Base-by-base conservation (phyloP, 768 basidiomycete genomes). In the Multifurca ochricompacta region DNA sequence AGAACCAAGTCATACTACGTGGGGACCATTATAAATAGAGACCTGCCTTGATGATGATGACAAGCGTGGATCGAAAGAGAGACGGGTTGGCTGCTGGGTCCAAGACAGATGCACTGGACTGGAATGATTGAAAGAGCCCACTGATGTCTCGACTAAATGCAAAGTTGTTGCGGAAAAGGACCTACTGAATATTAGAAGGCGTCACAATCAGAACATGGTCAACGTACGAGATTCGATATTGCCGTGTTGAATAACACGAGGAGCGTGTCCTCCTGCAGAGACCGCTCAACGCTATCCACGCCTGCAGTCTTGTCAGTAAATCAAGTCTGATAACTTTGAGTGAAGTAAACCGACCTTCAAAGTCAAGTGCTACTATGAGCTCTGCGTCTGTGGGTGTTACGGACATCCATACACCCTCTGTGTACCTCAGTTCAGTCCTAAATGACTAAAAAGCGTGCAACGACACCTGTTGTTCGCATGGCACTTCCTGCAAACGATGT, bases 401-500 rank as follows among this genome's bases (percentile, higher is more conserved):
- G 0, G 81, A 82, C 75, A 83, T 77, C 82, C 81, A 83, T 2
- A 82, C 79, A 4, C 81, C 81, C 67, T 81, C 79, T 62, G 61
- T 30, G 76, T 34, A 44, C n/a, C 3, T 34, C n/a, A 46, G 42
- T 8, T 16, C 39, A 41, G 21, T 32, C 43, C 11, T 1, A 35
- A 3, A 19, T 23, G 54, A 45, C 7, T 36, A 41, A 18, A 8
- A 0, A 68, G 77, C 80, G 78, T 0, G 78, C 5, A 76, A n/a
- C 72, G 76, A 1, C 45, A 70, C 71, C 74, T 32, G 78, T 83
- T 8, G 80, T 82, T n/a, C 79, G 69, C 79, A 83, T 81, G 0
- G 81, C 82, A 8, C 75, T 78, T 1, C 81, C 81, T 7, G 81
- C 80, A 57, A 83, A 84, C 0, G 81, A 83, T 0, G 81, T 81